phyloP scores from a whole-genome alignment of 1,284 basidiomycete genomes.

The Sutorius eximius region DNA sequence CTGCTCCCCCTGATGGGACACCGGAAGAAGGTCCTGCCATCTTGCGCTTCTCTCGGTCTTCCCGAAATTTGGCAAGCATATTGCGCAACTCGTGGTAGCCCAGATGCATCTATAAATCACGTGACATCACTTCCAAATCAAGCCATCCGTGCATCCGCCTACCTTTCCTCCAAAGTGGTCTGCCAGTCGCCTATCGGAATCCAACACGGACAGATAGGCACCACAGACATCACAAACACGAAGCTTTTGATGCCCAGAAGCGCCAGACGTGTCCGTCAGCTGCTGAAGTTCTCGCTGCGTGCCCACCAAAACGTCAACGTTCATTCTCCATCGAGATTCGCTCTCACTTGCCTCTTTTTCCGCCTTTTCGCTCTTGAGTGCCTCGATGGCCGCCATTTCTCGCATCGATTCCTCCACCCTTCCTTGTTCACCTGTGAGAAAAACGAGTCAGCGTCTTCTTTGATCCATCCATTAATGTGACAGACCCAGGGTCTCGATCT shows the following conservation, averaged over 20 bases:
- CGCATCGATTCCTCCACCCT: slow-evolving; percentile 98
- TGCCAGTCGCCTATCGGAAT: slow-evolving; percentile 97
- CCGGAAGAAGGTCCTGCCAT: slow-evolving; percentile 47
- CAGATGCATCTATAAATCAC: slow-evolving; percentile 83
- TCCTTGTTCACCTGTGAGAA: slow-evolving; percentile 80
- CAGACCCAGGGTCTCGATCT: slow-evolving; percentile 91
- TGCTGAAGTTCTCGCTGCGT: slow-evolving; percentile 88
- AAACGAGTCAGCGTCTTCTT: slow-evolving; percentile 11
- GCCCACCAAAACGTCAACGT: slow-evolving; percentile 12
- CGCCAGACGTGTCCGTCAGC: slow-evolving; percentile 96
- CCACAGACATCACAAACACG: slow-evolving; percentile 99
- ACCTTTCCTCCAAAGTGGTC: slow-evolving; percentile 99
- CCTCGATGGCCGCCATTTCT: slow-evolving; percentile 96
- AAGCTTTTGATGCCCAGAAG: slow-evolving; percentile 98
- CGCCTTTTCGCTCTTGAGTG: slow-evolving; percentile 91
- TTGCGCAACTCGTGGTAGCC: slow-evolving; percentile 98
- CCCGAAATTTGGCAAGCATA: slow-evolving; percentile 85
- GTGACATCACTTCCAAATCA: slow-evolving; percentile 21
- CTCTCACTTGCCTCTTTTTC: slow-evolving; percentile 82
- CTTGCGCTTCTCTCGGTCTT: slow-evolving; percentile 84
- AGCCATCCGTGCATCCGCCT: slow-evolving; percentile 27
- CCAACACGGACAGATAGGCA: slow-evolving; percentile 95
- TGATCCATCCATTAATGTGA: slow-evolving; percentile 19
- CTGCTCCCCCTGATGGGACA: slow-evolving; percentile 24
- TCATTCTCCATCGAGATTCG: neutral